Base-by-base conservation (phyloP, 148 eudicot genomes). In the Amaranthus cruentus region DNA sequence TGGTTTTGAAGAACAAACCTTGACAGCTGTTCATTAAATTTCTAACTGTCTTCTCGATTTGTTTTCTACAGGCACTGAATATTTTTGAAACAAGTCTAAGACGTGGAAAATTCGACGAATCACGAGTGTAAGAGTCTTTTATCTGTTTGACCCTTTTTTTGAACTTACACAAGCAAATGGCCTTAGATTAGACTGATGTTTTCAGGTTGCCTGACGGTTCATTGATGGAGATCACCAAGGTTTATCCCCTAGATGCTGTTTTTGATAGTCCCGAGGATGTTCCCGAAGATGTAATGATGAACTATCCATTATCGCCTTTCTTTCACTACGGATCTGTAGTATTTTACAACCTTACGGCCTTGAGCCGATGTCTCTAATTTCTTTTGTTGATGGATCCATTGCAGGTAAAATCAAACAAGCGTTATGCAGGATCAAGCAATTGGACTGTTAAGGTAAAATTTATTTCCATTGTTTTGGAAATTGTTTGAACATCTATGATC, bases 51-150 rank as follows among this genome's bases (percentile, higher is more conserved):
- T 71, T 38, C 15, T 58, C 13, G 15, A 43, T 14, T 12, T 44
- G 11, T 46, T 75, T 59, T 70, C 64, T 75, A 58, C 81, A 93
- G 98, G 97, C 98, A 38, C 85, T 93, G 69, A 93, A 91, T 79
- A 93, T 93, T 38, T 93, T 93, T 76, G 98, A 93, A 78, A 89
- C 87, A 66, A 93, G 98, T 75, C 86, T 93, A 76, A 82, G 98
- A 18, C 95, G 98, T 74, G 98, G 98, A 56, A 93, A 93, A 66
- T 93, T 93, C 75, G 98, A 93, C 62, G 95, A 87, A 80, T 93
- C 98, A 76, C 89, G 95, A 43, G 86, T 84, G 98, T 93, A 82
- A 86, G 93, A 68, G 59, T 69, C 66, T 84, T 38, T 42, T 47
- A 0, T 38, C 42, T 44, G 51, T 52, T 55, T 74, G 55, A 51